These are phyloP conservation scores for Fusarium odoratissimum DNA, from an alignment of 2,329 filamentous ascomycete genomes.

Conservation along the genomic window DNA sequence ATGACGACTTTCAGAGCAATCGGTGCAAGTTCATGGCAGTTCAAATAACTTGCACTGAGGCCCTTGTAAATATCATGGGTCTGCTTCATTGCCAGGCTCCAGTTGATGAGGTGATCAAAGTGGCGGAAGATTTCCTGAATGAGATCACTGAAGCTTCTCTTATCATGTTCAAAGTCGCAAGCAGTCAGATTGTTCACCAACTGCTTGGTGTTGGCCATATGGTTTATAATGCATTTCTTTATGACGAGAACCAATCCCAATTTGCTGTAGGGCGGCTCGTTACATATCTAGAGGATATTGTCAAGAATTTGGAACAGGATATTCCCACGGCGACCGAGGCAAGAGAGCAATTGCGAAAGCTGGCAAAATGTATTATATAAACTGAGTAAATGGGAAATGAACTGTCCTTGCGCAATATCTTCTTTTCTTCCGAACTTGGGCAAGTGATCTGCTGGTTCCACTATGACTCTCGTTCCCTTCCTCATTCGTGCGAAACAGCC, in stretches of 20 bases:
- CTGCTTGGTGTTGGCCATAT: background rate
- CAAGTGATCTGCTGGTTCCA: rapidly evolving
- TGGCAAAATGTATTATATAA: background rate
- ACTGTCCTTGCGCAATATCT: rapidly evolving
- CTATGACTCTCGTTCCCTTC: rapidly evolving
- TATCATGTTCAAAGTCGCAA: background rate
- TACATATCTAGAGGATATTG: background rate
- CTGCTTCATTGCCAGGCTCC: background rate
- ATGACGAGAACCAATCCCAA: background rate
- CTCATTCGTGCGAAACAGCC: background rate
- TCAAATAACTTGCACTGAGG: background rate
- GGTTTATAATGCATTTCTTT: constrained; percentile 2
- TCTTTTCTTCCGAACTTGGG: rapidly evolving
- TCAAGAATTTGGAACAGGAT: background rate
- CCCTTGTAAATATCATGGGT: background rate
- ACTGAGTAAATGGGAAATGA: background rate
- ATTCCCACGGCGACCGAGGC: background rate
- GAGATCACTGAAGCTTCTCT: background rate
- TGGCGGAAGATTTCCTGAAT: background rate
- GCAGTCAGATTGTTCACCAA: background rate
- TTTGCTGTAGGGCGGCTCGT: background rate
- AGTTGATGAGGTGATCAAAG: background rate
- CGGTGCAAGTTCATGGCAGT: background rate
- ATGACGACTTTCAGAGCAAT: background rate
- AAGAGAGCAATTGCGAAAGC: background rate